phyloP scores from a whole-genome alignment of 202 grass and related monocot species.

The Digitaria exilis region DNA sequence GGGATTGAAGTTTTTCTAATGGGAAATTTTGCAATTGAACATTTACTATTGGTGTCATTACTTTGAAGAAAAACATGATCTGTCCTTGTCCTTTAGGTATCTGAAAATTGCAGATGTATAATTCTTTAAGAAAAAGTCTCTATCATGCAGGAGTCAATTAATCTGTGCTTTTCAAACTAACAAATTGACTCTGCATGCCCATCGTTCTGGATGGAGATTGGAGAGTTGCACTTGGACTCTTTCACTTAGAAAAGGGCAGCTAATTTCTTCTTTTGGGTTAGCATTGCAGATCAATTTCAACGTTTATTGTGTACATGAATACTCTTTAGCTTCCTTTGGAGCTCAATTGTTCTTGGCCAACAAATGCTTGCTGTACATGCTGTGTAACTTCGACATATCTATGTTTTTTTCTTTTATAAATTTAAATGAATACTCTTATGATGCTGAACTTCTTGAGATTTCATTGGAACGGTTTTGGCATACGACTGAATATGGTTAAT shows the following conservation, averaged over 20 bases:
- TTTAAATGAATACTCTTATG: not conserved
- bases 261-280: slow-evolving; percentile 10
- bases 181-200: not conserved
- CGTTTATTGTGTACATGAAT: not conserved
- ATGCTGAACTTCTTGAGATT: not conserved
- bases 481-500: not conserved
- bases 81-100: no score
- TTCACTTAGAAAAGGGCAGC: slow-evolving; percentile 15
- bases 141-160: no score
- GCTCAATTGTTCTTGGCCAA: not conserved
- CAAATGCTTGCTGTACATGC: not conserved
- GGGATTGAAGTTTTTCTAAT: no score
- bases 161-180: no score
- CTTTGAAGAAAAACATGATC: no score
- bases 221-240: not conserved
- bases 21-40: no score
- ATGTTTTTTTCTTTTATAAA: not conserved
- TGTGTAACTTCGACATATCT: not conserved
- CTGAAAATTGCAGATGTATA: no score
- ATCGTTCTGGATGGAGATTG: not conserved
- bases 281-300: not conserved
- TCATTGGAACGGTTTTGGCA: slow-evolving; percentile 27
- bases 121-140: no score
- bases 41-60: no score
- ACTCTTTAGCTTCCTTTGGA: not conserved